Base-by-base conservation (phyloP, 768 basidiomycete species). In the Collybia mongolica region DNA sequence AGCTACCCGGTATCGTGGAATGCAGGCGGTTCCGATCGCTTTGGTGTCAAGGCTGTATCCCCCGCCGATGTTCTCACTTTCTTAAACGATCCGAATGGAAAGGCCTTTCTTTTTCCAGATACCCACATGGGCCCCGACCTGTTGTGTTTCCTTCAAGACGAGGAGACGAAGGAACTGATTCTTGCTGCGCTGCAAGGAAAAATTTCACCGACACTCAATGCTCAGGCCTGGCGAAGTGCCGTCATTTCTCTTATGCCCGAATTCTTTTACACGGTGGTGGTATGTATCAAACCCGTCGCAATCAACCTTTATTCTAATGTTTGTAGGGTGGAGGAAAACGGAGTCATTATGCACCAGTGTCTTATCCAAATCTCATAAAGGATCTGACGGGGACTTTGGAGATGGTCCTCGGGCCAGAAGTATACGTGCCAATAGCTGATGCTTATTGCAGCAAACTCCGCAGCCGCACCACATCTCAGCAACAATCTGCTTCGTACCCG, bases 91-190 rank as follows among this genome's bases (percentile, higher is more conserved):
- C 52, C 52, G 17, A 26, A 48, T 20, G 52, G 52, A 46, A 53
- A 53, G 43, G 14, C n/a, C 35, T 44, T 52, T 18, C 43, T 51
- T 46, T 54, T 54, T 28, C 54, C 54, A 17, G 50, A 54, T 24
- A 39, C 1, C 49, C 54, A 51, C 32, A 51, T 45, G 50, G 50
- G 38, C 17, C 45, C 54, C 2, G 45, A 54, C 20, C 42, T 54
- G 18, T 19, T 51, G 24, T 44, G 36, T 6, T 54, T 46, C 49
- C 29, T 54, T 41, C 48, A 54, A 54, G 53, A 54, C 32, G 37
- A 39, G 40, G 48, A 53, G 40, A 53, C 48, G 18, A 37, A 24
- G 5, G 48, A 49, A 26, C 42, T 49, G 20, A 53, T 53, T 26
- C 0, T 37, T 50, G 5, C 23, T 20, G 23, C 20, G 14, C 20